A percentile compares a stretch with the other conserved stretches of the same genome.
Evolutionary conservation across 495 filamentous ascomycete genomes (phyloP).

Genomic region (Aspergillus carlsbadensis): DNA sequence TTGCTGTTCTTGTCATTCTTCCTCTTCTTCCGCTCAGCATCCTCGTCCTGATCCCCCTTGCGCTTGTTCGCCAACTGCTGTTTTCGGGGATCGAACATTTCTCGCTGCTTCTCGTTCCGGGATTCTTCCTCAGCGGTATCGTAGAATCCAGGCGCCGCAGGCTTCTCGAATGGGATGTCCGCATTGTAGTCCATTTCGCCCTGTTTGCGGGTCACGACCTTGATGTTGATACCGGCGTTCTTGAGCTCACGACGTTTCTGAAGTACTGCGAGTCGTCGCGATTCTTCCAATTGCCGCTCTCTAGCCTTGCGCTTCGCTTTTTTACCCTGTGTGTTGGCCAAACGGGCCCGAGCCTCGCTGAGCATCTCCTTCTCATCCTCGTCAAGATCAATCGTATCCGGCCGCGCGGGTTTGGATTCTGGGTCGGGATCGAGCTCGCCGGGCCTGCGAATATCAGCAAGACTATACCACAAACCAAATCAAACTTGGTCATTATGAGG

Average conservation of each 20-base stretch:
- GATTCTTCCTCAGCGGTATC: constrained; percentile 80
- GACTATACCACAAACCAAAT: no score
- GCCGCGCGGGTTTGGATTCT: constrained; percentile 93
- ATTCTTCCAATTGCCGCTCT: constrained; percentile 94
- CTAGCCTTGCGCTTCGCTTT: constrained; percentile 98
- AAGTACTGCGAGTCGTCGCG: constrained; percentile 78
- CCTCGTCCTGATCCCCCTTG: constrained; percentile 85
- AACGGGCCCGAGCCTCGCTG: constrained; percentile 90
- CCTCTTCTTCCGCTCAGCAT: constrained; percentile 75
- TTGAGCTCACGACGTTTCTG: constrained; percentile 97
- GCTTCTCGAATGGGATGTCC: constrained; percentile 96
- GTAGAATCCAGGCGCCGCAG: constrained; percentile 85
- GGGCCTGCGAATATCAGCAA: constrained; percentile 51
- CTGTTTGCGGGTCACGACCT: constrained; percentile 86
- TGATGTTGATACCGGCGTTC: constrained; percentile 97
- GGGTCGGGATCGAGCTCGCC: constrained; percentile 96
- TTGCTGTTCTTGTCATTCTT: constrained; percentile 81
- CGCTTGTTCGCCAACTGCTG: constrained; percentile 95
- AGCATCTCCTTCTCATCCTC: constrained; percentile 99
- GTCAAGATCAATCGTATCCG: constrained; percentile 95
- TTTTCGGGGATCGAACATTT: constrained; percentile 90
- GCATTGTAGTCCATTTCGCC: constrained; percentile 99
- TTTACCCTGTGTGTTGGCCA: constrained; percentile 97
- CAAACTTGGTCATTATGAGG: not conserved
- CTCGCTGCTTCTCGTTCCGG: constrained; percentile 82